These are phyloP conservation scores for Dothideomycetidae sp. DNA, from an alignment of 2,329 filamentous ascomycete genomes.

Conservation along the genomic window DNA sequence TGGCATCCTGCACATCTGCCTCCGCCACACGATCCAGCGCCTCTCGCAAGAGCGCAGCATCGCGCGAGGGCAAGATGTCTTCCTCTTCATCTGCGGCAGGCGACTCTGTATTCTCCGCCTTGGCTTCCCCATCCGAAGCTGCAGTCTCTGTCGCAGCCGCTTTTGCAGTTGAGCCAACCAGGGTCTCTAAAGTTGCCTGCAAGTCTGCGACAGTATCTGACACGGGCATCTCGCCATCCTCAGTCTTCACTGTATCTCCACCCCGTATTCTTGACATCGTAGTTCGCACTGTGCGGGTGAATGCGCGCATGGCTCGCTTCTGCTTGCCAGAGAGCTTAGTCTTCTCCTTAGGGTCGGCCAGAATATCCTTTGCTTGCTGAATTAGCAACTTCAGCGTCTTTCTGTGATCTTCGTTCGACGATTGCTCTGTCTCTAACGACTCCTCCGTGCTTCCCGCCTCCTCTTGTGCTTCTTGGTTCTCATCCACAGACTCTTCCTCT, in stretches of 20 bases:
- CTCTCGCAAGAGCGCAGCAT: conserved; percentile 39
- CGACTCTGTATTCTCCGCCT: conserved; percentile 13
- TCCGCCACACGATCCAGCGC: conserved; percentile 51
- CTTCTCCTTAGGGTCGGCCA: conserved; percentile 38
- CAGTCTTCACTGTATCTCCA: conserved; percentile 9
- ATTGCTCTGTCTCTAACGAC: conserved; percentile 18
- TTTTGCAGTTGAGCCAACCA: conserved; percentile 33
- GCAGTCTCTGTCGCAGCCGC: conserved; percentile 12
- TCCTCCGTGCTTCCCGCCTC: conserved; percentile 14
- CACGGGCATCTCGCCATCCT: conserved; percentile 10
- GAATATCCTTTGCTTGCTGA: conserved; percentile 44
- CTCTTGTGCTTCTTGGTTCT: conserved; percentile 10
- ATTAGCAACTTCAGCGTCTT: conserved; percentile 41
- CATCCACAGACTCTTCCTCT: conserved; percentile 14
- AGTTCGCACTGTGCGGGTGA: conserved; percentile 50
- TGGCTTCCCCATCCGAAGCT: conserved; percentile 9
- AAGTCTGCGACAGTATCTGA: conserved; percentile 21
- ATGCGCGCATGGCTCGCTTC: conserved; percentile 62
- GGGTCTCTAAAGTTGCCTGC: conserved; percentile 21
- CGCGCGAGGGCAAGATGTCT: conserved; percentile 34
- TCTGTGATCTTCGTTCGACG: conserved; percentile 25
- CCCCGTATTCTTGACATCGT: conserved; percentile 42
- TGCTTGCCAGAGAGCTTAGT: conserved; percentile 47
- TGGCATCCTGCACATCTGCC: conserved; percentile 55
- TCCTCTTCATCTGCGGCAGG: conserved; percentile 19